These are phyloP conservation scores for Coemansia sp. DNA, from an alignment of 192 early-diverging fungal species.

Conservation along the genomic window DNA sequence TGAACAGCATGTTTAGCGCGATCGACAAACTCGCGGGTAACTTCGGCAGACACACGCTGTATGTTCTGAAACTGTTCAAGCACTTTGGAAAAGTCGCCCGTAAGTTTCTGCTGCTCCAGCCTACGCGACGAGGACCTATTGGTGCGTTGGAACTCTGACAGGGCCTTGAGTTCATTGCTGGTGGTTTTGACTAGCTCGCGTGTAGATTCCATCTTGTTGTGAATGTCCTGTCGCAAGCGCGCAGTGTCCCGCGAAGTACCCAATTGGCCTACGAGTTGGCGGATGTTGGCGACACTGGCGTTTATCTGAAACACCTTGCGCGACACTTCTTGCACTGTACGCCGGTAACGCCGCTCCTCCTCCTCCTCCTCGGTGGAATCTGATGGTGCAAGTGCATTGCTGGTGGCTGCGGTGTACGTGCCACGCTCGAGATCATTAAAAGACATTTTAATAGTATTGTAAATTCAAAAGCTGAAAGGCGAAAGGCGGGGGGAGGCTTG, in stretches of 20 bases:
- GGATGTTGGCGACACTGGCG: conserved; percentile 77
- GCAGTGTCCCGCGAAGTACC: conserved; percentile 74
- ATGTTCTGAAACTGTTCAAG: conserved; percentile 85
- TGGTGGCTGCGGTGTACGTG: conserved; percentile 18
- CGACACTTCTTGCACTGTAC: conserved; percentile 65
- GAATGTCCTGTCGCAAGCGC: conserved; percentile 60
- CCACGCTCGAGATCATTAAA: conserved; percentile 65
- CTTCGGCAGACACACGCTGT: conserved; percentile 77
- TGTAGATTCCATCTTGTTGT: conserved; percentile 73
- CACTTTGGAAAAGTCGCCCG: conserved; percentile 92
- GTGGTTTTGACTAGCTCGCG: conserved; percentile 78
- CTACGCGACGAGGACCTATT: conserved; percentile 53
- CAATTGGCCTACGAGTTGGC: conserved; percentile 70
- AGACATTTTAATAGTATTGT: conserved; percentile 49
- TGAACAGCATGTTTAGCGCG: conserved; percentile 58
- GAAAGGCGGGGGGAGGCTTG: not conserved
- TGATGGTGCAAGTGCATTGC: not conserved
- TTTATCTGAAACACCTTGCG: conserved; percentile 86
- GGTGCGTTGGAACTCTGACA: conserved; percentile 58
- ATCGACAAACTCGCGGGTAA: conserved; percentile 80
- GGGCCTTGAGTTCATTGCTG: conserved; percentile 68
- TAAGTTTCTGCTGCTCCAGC: conserved; percentile 88
- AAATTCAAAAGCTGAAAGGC: not conserved
- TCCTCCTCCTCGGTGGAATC: conserved; percentile 27
- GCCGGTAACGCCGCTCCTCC: conserved; percentile 53